Evolutionary conservation across 768 basidiomycete species (phyloP).

Genomic region (Leucocoprinus sp.): DNA sequence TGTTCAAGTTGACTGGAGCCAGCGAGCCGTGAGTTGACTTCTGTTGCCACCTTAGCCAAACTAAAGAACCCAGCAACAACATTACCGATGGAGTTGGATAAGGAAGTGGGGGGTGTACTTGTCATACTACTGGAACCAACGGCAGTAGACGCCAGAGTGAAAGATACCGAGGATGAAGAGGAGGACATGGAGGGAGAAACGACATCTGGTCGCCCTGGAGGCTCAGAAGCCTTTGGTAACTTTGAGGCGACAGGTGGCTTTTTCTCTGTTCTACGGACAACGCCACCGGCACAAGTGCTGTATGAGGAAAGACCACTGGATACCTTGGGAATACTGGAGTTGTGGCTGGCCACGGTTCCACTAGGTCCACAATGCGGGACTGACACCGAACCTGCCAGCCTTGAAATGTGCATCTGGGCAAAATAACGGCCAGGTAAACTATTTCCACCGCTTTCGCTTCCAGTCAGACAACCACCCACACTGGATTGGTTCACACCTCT

Average conservation of each 20-base stretch:
- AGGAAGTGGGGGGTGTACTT: constrained; percentile 53
- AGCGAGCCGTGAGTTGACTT: constrained; percentile 17
- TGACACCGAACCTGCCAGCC: constrained; percentile 19
- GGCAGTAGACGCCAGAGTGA: constrained; percentile 28
- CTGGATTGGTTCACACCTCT: constrained; percentile 18
- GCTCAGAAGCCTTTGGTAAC: constrained; percentile 6
- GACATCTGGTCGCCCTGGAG: constrained; percentile 6
- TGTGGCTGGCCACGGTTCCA: constrained; percentile 26
- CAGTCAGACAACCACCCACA: constrained; percentile 20
- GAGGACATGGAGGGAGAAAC: constrained; percentile 37
- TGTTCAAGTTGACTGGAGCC: background rate
- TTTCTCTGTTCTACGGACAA: constrained; percentile 3
- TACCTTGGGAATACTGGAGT: constrained; percentile 33
- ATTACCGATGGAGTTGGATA: constrained; percentile 39
- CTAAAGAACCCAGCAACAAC: constrained; percentile 33
- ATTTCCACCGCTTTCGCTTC: constrained; percentile 28
- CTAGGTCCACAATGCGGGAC: constrained; percentile 15
- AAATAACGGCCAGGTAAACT: constrained; percentile 34
- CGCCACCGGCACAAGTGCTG: constrained; percentile 6
- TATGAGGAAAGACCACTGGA: constrained; percentile 30
- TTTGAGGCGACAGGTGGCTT: background rate
- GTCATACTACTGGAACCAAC: constrained; percentile 34
- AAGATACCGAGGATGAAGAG: constrained; percentile 45
- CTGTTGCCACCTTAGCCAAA: constrained; percentile 23
- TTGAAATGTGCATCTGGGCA: constrained; percentile 32